Conservation (phyloP, 2,329 filamentous ascomycete genomes). For the Intubia oerlemansii region DNA sequence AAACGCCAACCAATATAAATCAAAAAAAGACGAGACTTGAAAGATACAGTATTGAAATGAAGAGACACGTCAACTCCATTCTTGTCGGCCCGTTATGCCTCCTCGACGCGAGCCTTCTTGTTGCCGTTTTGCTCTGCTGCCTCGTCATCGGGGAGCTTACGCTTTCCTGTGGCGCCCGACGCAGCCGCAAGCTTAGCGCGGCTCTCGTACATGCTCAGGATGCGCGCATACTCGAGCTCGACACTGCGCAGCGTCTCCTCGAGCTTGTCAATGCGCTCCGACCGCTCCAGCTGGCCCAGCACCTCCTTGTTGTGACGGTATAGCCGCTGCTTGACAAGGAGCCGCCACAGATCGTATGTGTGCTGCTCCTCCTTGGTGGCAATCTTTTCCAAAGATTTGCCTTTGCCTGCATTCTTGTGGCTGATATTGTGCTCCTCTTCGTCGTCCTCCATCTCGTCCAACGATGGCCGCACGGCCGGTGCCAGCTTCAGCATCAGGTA, state of each 20-base stretch:
- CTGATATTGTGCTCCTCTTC: constrained; percentile 8
- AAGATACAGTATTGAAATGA: background rate
- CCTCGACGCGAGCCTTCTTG: constrained; percentile 3
- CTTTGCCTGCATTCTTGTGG: too few relatives aligned
- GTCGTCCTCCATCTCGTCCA: constrained; percentile 17
- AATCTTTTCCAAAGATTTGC: too few relatives aligned
- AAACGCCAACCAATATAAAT: too few relatives aligned
- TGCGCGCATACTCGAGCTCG: constrained; percentile 49
- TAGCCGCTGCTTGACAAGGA: constrained; percentile 57
- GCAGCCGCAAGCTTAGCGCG: constrained; percentile 13
- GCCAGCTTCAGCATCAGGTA: constrained; percentile 43
- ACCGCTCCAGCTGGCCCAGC: constrained; percentile 44
- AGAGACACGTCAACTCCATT: too few relatives aligned
- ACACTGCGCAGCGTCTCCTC: constrained; percentile 47
- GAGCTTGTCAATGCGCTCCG: constrained; percentile 51
- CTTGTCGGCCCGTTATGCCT: too few relatives aligned
- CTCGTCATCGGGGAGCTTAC: too few relatives aligned
- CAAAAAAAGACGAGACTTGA: background rate
- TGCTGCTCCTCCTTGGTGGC: constrained; percentile 34
- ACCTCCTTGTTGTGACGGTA: constrained; percentile 55
- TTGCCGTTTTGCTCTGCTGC: constrained; percentile 1
- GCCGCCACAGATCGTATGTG: constrained; percentile 47
- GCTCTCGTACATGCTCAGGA: constrained; percentile 30
- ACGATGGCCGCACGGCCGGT: constrained; percentile 29
- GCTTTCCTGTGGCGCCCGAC: too few relatives aligned